Evolutionary conservation across 2,329 filamentous ascomycete species (phyloP).

Genomic region (Alternaria ethzedia): DNA sequence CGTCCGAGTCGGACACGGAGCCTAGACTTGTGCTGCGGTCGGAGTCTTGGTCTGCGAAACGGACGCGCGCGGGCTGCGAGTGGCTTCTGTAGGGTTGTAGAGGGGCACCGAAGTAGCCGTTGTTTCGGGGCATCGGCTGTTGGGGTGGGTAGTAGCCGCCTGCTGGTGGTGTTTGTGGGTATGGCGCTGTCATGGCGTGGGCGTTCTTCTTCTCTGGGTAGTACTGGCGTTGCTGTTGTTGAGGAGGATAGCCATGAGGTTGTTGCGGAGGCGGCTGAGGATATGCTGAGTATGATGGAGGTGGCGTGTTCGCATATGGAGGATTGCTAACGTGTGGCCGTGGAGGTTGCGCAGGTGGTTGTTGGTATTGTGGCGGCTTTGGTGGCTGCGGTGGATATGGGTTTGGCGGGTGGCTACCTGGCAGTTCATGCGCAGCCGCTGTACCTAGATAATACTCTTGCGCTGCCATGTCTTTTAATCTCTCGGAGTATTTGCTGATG

Average conservation of each 20-base stretch:
- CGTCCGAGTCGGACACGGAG: slow-evolving; percentile 25
- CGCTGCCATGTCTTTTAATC: slow-evolving; percentile 36
- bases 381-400: slow-evolving; percentile 17
- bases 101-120: slow-evolving; percentile 34
- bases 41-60: slow-evolving; percentile 34
- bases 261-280: slow-evolving; percentile 33
- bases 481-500: not conserved
- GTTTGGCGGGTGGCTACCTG: slow-evolving; percentile 21
- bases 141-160: slow-evolving; percentile 18
- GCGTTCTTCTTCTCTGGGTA: slow-evolving; percentile 9
- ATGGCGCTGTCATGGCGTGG: slow-evolving; percentile 17
- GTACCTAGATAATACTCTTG: slow-evolving; percentile 43
- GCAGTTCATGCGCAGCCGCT: slow-evolving; percentile 27
- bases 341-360: slow-evolving; percentile 17
- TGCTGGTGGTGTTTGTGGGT: slow-evolving; percentile 27
- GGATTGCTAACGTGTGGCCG: slow-evolving; percentile 16
- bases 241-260: slow-evolving; percentile 26
- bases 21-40: slow-evolving; percentile 26
- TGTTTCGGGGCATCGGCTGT: slow-evolving; percentile 20
- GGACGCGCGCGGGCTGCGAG: slow-evolving; percentile 43
- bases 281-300: slow-evolving; percentile 14
- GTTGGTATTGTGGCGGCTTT: slow-evolving; percentile 24
- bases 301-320: slow-evolving; percentile 16
- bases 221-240: slow-evolving; percentile 5
- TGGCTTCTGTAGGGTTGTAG: slow-evolving; percentile 35